phyloP scores from a whole-genome alignment of 495 filamentous ascomycete species.

The Neurospora sublineolata region DNA sequence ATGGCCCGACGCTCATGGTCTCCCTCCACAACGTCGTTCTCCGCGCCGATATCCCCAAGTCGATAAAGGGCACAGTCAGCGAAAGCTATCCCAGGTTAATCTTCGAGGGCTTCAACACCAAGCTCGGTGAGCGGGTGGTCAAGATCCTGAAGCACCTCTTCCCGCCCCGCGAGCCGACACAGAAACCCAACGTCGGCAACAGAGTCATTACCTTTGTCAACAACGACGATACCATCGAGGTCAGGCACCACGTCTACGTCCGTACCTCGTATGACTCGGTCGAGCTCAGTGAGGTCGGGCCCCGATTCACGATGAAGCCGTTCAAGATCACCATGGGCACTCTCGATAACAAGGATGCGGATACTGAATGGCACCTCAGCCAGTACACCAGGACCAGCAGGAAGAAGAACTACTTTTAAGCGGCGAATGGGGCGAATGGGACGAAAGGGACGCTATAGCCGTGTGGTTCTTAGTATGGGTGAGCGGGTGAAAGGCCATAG shows the following conservation, averaged over 20 bases:
- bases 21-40: slow-evolving; percentile 91
- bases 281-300: slow-evolving; percentile 89
- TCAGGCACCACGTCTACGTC: slow-evolving; percentile 40
- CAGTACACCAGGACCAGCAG: slow-evolving; percentile 85
- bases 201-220: slow-evolving; percentile 90
- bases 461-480: neutral
- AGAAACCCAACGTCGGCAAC: slow-evolving; percentile 63
- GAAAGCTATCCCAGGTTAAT: slow-evolving; percentile 92
- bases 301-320: slow-evolving; percentile 88
- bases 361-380: slow-evolving; percentile 88
- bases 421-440: neutral
- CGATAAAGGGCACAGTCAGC: slow-evolving; percentile 77
- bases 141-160: slow-evolving; percentile 93
- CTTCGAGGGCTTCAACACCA: slow-evolving; percentile 84
- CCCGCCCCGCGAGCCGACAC: slow-evolving; percentile 69
- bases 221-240: slow-evolving; percentile 84
- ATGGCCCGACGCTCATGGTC: slow-evolving; percentile 85
- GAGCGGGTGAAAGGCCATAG: neutral
- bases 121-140: slow-evolving; percentile 71
- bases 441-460: neutral
- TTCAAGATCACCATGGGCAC: slow-evolving; percentile 94
- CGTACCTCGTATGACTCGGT: slow-evolving; percentile 78
- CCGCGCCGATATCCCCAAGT: slow-evolving; percentile 83
- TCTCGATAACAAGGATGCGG: slow-evolving; percentile 89
- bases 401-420: slow-evolving; percentile 87